Conservation (phyloP, 148 eudicot genomes). For the Amaranthus hypochondriacus region DNA sequence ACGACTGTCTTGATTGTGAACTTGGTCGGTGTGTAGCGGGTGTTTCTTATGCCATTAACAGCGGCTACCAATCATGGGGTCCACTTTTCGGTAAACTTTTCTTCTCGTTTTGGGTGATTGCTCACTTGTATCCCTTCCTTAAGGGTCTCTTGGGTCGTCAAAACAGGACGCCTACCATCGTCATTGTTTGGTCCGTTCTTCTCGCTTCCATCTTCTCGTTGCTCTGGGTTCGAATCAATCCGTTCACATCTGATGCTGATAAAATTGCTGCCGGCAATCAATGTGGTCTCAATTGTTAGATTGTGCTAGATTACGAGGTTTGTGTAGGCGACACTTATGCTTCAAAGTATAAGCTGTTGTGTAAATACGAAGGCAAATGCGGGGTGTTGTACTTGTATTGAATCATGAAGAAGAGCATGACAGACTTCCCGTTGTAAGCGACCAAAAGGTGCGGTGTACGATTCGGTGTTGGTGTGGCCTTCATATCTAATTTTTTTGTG, state of each 20-base stretch:
- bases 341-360: too few species aligned
- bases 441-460: too few species aligned
- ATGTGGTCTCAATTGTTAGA: conserved; percentile 56
- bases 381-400: conserved; percentile 3
- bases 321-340: background rate
- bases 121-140: conserved; percentile 83
- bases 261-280: conserved; percentile 33
- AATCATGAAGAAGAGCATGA: background rate
- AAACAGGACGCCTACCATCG: conserved; percentile 78
- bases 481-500: background rate
- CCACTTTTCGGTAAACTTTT: conserved; percentile 80
- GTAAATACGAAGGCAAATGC: conserved; percentile 14
- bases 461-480: background rate
- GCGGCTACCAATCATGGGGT: conserved; percentile 87
- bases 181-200: conserved; percentile 77
- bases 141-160: conserved; percentile 79
- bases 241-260: conserved; percentile 43
- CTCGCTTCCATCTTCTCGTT: conserved; percentile 81
- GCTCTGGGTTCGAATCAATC: conserved; percentile 81
- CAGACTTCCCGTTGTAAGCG: too few species aligned
- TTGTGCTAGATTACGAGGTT: background rate
- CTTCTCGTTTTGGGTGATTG: conserved; percentile 76
- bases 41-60: conserved; percentile 66
- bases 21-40: conserved; percentile 83
- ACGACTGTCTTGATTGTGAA: conserved; percentile 69